Percentiles rank a stretch among this genome's conserved stretches.
Evolutionary conservation across 1,139 yeast genomes (phyloP).

Genomic region (Wickerhamiella pararugosa): DNA sequence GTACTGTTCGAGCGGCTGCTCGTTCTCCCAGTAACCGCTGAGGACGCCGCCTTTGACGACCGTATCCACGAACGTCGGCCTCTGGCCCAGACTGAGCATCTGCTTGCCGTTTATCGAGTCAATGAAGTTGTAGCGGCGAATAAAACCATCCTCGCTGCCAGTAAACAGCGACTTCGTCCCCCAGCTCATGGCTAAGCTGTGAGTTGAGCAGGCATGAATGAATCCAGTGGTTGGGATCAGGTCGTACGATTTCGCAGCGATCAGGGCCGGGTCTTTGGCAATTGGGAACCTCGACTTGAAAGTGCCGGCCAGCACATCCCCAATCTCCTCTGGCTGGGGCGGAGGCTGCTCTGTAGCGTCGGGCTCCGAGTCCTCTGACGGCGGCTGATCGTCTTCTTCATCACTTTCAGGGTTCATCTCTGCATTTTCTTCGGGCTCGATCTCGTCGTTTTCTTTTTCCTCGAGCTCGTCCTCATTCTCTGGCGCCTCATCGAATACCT

Average conservation of each 20-base stretch:
- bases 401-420: too few relatives aligned
- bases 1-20: constrained; percentile 47
- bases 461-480: too few relatives aligned
- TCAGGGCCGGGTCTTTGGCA: constrained; percentile 10
- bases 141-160: constrained; percentile 95
- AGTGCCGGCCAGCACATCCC: too few relatives aligned
- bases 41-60: constrained; percentile 70
- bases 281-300: constrained; percentile 6
- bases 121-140: constrained; percentile 74
- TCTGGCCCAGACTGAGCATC: constrained; percentile 81
- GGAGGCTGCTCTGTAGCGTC: too few relatives aligned
- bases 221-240: constrained; percentile 31
- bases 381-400: too few relatives aligned
- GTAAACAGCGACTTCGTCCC: constrained; percentile 83
- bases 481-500: too few relatives aligned
- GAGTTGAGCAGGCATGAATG: constrained; percentile 34
- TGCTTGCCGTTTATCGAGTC: constrained; percentile 81
- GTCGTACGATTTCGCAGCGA: constrained; percentile 22
- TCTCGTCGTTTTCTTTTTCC: too few relatives aligned
- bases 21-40: constrained; percentile 88
- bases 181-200: constrained; percentile 60
- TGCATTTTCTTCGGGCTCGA: too few relatives aligned
- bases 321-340: too few relatives aligned
- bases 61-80: constrained; percentile 77
- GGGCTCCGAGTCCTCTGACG: too few relatives aligned